Evolutionary conservation across 2,329 filamentous ascomycete genomes (phyloP), one percentile per base, ranked within the genome.

Genomic region (Cordyceps fumosorosea): DNA sequence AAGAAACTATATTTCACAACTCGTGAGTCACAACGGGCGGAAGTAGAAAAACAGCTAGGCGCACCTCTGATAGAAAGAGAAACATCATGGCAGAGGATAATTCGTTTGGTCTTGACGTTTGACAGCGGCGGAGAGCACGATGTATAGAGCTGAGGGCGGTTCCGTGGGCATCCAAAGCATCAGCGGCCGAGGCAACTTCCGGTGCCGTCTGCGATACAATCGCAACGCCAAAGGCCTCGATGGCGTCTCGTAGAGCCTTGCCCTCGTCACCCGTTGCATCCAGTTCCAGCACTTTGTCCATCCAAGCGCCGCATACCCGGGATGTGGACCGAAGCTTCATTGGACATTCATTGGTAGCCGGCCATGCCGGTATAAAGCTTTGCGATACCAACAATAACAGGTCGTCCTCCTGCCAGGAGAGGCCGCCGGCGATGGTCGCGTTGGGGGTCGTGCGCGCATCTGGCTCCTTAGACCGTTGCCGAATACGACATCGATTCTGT

Each of bases 301-400:
- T 70, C 76, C 76, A 78, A 0, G 73, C 68, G 8, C 76, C 76
- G 60, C 75, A 77, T 51, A 77, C 71, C 11, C 72, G 69, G 26
- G 70, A 75, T 56, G 76, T 76, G 56, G 67, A 66, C 12, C 57
- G 29, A 34, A 29, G 42, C 26, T 11, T n/a, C 26, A 6, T 22
- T 3, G 22, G 37, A 22, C 3, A n/a, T 26, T n/a, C 12, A 6
- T 20, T n/a, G n/a, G 52, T 44, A 20, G 14, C 24, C 3, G 20
- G 20, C 22, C n/a, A 32, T 12, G 52, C 34, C 40, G 52, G 52
- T 16, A 55, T 55, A n/a, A 55, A 55, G 22, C 37, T 55, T 4
- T 44, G 52, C 8, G 52, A 34, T 18, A 55, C 34, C n/a, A 37
- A 34, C 7, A 32, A 55, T 7, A 55, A 34, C 37, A 37, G n/a